Percentiles rank a stretch among this genome's conserved stretches.
phyloP scores from a whole-genome alignment of 306 rosid genomes.

The Dalbergia oliveri region DNA sequence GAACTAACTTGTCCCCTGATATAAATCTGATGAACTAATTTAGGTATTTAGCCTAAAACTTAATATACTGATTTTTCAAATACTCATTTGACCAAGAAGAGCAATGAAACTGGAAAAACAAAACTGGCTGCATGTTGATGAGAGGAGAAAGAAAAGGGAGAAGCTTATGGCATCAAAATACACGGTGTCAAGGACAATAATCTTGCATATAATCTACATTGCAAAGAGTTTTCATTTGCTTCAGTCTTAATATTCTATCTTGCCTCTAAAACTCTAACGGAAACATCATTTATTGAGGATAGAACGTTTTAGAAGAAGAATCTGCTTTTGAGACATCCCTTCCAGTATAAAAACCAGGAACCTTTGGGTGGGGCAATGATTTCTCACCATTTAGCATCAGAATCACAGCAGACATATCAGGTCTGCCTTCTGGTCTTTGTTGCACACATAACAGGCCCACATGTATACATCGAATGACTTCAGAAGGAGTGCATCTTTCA shows the following conservation, averaged over 20 bases:
- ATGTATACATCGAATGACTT: constrained; percentile 33
- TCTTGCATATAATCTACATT: neutral
- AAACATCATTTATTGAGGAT: neutral
- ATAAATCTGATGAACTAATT: no score
- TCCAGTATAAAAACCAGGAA: constrained; percentile 40
- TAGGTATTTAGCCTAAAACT: no score
- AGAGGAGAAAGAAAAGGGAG: no score
- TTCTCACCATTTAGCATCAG: constrained; percentile 46
- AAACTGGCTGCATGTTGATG: no score
- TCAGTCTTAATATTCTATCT: constrained; percentile 19
- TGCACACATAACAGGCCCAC: constrained; percentile 46
- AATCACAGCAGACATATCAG: constrained; percentile 45
- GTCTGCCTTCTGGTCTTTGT: constrained; percentile 44
- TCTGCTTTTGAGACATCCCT: no score
- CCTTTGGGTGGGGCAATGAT: constrained; percentile 13
- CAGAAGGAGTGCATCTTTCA: neutral
- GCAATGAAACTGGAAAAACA: no score
- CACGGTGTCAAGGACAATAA: no score
- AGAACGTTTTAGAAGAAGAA: no score
- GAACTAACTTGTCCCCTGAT: no score
- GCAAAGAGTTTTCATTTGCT: neutral
- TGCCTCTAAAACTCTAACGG: constrained; percentile 34
- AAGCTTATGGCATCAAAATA: no score
- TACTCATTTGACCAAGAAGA: no score
- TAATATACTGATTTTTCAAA: no score